These are phyloP conservation scores for Cokeromyces recurvatus DNA, from an alignment of 371 early-diverging fungal genomes.

Conservation along the genomic window DNA sequence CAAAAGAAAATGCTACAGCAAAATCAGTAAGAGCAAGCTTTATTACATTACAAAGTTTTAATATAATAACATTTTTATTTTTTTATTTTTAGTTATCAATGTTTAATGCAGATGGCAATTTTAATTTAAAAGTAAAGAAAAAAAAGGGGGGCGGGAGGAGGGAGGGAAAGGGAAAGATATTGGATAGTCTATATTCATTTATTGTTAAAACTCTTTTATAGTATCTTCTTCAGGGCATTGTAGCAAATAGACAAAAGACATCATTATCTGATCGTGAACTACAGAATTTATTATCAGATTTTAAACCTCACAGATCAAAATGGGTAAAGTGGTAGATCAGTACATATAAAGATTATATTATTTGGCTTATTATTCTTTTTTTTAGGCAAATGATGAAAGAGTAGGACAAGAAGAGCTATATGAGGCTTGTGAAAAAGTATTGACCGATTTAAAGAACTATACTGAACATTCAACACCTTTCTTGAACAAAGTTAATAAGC, in stretches of 20 bases:
- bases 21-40: slow-evolving; percentile 16
- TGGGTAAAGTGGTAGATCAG: slow-evolving; percentile 54
- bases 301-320: slow-evolving; percentile 83
- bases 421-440: slow-evolving; percentile 80
- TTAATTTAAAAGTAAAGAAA: slow-evolving; percentile 51
- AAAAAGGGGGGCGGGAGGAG: no score
- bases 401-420: slow-evolving; percentile 92
- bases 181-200: no score
- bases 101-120: slow-evolving; percentile 46
- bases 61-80: no score
- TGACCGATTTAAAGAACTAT: slow-evolving; percentile 77
- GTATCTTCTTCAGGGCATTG: slow-evolving; percentile 79
- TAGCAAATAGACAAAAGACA: slow-evolving; percentile 60
- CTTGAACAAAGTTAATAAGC: slow-evolving; percentile 84
- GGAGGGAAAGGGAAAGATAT: no score
- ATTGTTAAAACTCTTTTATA: neutral
- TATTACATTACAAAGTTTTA: neutral
- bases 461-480: slow-evolving; percentile 86
- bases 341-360: no score
- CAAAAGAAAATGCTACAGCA: slow-evolving; percentile 35
- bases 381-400: slow-evolving; percentile 69
- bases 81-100: slow-evolving; percentile 28
- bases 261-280: slow-evolving; percentile 70
- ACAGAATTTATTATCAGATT: slow-evolving; percentile 73
- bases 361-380: no score